These are phyloP conservation scores for Panaeolus cyanescens DNA, from an alignment of 768 basidiomycete species.

Conservation along the genomic window DNA sequence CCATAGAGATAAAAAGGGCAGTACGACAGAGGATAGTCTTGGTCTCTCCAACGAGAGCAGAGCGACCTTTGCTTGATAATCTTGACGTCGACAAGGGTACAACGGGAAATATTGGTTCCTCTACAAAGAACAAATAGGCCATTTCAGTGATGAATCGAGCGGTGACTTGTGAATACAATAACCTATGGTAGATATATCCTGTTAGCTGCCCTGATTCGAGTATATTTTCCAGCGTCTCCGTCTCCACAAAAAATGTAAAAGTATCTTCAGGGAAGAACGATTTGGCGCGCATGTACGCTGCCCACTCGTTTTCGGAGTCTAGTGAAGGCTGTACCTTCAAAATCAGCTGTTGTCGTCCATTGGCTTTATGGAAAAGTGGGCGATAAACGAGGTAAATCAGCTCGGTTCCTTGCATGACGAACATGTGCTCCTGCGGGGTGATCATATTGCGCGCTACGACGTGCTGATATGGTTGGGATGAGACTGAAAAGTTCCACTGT, in stretches of 20 bases:
- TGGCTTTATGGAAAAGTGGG: conserved; percentile 36
- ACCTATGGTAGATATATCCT: background rate
- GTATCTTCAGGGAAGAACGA: conserved; percentile 17
- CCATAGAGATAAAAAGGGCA: conserved; percentile 44
- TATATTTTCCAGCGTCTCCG: conserved; percentile 6
- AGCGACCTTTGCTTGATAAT: conserved; percentile 31
- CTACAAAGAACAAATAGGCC: conserved; percentile 6
- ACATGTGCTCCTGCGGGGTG: conserved; percentile 29
- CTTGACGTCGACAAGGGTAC: conserved; percentile 22
- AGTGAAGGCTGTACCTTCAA: conserved; percentile 28
- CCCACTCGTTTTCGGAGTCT: conserved; percentile 3
- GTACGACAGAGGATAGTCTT: conserved; percentile 22
- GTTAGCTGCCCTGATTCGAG: background rate
- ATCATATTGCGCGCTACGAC: conserved; percentile 33
- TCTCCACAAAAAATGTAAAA: conserved; percentile 14
- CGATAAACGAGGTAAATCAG: conserved; percentile 32
- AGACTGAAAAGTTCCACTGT: background rate
- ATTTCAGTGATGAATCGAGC: background rate
- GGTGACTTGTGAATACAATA: background rate
- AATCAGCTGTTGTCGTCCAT: conserved; percentile 39
- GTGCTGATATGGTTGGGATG: conserved; percentile 18
- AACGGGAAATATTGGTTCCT: conserved; percentile 9
- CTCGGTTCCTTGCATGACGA: conserved; percentile 38
- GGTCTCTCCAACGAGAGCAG: conserved; percentile 24
- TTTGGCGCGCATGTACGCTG: conserved; percentile 16